Evolutionary conservation across 164 flowering plant species (phyloP), one percentile per base, ranked within the genome.

Genomic region (Aristolochia californica): DNA sequence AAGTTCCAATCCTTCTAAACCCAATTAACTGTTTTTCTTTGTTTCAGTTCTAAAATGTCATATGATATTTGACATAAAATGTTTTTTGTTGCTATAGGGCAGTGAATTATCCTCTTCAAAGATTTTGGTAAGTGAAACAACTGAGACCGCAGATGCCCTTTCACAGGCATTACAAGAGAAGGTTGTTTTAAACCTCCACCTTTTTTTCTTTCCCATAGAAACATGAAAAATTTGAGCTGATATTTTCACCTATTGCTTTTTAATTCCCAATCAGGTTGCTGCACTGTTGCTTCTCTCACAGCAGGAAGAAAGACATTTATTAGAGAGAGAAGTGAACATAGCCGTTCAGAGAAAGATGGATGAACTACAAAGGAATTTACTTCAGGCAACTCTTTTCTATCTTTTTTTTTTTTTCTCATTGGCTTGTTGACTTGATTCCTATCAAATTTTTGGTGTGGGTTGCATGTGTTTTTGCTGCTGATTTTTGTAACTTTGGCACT

Each of bases 301-400:
- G 73, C 83, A 93, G 80, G 99, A 93, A 72, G 99, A 93, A 70
- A 79, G 95, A 53, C 84, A 85, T 75, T 60, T 94, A 56, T 57
- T 87, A 64, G 96, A 94, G 73, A 82, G 73, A 75, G 83, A 94
- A 75, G 88, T 87, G 38, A 78, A 75, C 73, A 78, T 71, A 61
- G 85, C 82, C 60, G 82, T 87, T 62, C 86, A 80, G 75, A 78
- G 71, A 58, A 94, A 82, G 74, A 48, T 77, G 48, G 93, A 86
- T 53, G 97, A 94, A 71, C 90, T 94, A 61, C 95, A 90, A 65
- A 83, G 87, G 72, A 87, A 80, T 64, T 75, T 94, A 61, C 63
- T 75, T 26, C 99, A 85, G 70, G 97, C 86, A 77, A 78, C 5
- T 45, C 26, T 5, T 47, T 16, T 34, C 11, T 12, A 34, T 34